Conservation (phyloP, 768 basidiomycete species). For the Tricholoma furcatifolium region DNA sequence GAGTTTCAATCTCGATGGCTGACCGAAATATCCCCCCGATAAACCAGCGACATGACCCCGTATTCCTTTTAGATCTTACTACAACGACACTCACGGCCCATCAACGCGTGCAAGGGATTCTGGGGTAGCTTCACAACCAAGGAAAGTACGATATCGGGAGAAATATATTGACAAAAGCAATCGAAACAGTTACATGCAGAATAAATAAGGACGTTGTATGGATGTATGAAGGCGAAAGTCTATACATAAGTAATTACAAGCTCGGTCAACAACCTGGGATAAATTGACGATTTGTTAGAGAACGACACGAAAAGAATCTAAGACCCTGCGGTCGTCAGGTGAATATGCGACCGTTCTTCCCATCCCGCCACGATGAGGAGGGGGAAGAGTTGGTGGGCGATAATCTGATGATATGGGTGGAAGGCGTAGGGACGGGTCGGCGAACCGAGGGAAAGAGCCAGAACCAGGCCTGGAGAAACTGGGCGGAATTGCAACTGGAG, state of each 20-base stretch:
- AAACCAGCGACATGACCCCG: constrained; percentile 18
- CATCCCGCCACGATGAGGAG: constrained; percentile 27
- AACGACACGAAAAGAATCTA: constrained; percentile 54
- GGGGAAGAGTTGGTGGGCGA: constrained; percentile 14
- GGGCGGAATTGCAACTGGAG: constrained; percentile 14
- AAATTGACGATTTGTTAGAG: no score
- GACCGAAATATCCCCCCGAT: constrained; percentile 16
- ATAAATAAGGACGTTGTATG: no score
- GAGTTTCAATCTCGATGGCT: constrained; percentile 2
- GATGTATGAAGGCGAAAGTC: no score
- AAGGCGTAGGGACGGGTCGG: constrained; percentile 14
- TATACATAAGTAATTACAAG: neutral
- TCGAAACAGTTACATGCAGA: no score
- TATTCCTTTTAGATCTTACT: neutral
- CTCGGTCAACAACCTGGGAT: neutral
- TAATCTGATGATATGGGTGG: constrained; percentile 16
- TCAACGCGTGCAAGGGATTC: no score
- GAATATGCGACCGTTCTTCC: constrained; percentile 26
- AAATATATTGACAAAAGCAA: no score
- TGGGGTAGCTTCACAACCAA: no score
- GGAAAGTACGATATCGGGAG: no score
- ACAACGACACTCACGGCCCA: no score
- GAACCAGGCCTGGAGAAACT: constrained; percentile 8
- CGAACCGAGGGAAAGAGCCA: neutral
- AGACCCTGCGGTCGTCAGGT: constrained; percentile 57